Percentiles rank a stretch among this genome's conserved stretches.
Conservation (phyloP, 208 protist genomes). For the Crithidia thermophila region DNA sequence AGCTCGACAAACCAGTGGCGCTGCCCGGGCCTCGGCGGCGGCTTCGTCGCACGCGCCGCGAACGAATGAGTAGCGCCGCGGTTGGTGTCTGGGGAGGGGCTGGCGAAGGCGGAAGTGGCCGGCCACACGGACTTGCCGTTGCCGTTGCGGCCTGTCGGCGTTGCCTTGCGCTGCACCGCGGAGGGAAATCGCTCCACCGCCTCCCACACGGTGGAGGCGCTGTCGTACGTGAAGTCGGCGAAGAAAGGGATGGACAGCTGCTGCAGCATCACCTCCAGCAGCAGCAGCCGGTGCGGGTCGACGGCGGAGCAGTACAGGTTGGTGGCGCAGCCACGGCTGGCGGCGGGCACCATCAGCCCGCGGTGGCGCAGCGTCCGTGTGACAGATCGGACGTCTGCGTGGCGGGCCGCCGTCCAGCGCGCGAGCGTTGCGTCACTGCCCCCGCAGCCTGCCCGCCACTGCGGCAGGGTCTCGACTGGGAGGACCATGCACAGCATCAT, state of each 20-base stretch:
- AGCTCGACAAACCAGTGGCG: conserved; percentile 21
- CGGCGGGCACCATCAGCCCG: conserved; percentile 21
- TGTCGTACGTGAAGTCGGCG: conserved; percentile 51
- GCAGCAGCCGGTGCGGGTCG: conserved; percentile 34
- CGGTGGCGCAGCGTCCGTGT: conserved; percentile 25
- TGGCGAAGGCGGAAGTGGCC: background rate
- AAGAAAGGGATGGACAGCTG: conserved; percentile 60
- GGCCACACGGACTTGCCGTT: background rate
- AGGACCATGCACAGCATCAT: conserved; percentile 28
- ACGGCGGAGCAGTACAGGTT: conserved; percentile 30
- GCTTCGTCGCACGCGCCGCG: background rate
- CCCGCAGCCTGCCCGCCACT: conserved; percentile 5
- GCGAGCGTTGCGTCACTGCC: conserved; percentile 1
- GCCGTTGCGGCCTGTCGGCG: conserved; percentile 1
- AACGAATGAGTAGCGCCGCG: background rate
- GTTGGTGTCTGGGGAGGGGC: background rate
- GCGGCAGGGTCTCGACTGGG: conserved; percentile 19
- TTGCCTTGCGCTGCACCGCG: conserved; percentile 9
- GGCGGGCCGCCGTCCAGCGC: conserved; percentile 18
- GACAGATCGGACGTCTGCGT: conserved; percentile 15
- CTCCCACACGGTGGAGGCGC: conserved; percentile 50
- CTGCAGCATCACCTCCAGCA: conserved; percentile 56
- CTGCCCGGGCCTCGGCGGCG: conserved; percentile 5
- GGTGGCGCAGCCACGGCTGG: background rate
- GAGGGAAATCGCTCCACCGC: conserved; percentile 21